phyloP scores from a whole-genome alignment of 2,329 filamentous ascomycete genomes.

The Lasiodiplodia citricola region DNA sequence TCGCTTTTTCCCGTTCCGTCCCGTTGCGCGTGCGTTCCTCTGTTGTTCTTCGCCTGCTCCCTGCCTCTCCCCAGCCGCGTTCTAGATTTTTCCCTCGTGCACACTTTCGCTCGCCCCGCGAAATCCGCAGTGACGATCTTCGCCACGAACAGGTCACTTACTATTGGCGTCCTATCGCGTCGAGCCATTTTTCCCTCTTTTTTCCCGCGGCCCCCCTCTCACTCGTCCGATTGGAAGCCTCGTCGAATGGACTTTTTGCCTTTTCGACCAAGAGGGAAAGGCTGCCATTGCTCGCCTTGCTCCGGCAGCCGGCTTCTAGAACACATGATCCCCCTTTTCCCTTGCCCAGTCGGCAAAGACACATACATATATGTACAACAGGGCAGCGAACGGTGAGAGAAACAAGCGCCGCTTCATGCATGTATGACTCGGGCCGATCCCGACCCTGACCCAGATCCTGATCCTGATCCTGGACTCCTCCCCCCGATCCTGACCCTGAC shows the following conservation, averaged over 20 bases:
- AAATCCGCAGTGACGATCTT: not conserved
- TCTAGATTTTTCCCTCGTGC: not conserved
- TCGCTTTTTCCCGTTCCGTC: not conserved
- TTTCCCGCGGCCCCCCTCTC: not conserved
- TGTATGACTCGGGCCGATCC: not conserved
- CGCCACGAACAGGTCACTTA: not conserved
- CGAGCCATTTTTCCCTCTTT: not conserved
- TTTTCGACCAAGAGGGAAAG: not conserved
- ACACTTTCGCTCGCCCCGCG: not conserved
- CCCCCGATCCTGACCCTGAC: not conserved
- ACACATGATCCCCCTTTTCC: not conserved
- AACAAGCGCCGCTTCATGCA: not conserved
- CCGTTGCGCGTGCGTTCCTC: not conserved
- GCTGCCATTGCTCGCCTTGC: not conserved
- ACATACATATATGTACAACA: not conserved
- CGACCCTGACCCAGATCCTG: not conserved
- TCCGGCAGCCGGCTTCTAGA: not conserved
- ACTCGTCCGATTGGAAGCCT: slow-evolving; percentile 9
- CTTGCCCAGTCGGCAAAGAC: not conserved
- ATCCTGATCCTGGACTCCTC: not conserved
- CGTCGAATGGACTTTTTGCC: not conserved
- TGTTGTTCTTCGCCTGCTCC: not conserved
- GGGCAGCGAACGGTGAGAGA: not conserved
- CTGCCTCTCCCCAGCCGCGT: not conserved
- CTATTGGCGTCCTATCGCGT: not conserved